Percentiles rank a stretch among this genome's conserved stretches.
Conservation (phyloP, 2,329 filamentous ascomycete species). For the Aspergillus texensis region DNA sequence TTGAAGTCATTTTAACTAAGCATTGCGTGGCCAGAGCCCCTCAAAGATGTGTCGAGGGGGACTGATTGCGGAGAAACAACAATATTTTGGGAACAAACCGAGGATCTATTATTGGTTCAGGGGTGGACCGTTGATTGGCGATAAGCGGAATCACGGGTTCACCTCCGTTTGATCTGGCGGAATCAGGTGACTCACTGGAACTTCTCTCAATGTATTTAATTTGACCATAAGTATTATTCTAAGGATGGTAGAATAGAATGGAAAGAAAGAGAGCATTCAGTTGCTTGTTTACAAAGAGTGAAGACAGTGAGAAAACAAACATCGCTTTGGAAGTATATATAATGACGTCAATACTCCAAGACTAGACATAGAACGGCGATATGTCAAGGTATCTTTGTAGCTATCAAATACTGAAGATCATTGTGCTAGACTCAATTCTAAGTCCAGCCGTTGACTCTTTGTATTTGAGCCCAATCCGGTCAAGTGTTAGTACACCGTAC, state of each 20-base stretch:
- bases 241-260: too few relatives aligned
- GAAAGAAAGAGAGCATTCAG: too few relatives aligned
- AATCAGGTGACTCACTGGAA: constrained; percentile 1
- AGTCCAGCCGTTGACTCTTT: not conserved
- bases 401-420: not conserved
- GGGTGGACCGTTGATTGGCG: constrained; percentile 16
- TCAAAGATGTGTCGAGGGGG: constrained; percentile 15
- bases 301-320: too few relatives aligned
- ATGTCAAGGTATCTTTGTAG: not conserved
- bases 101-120: constrained; percentile 21
- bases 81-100: not conserved
- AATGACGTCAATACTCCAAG: not conserved
- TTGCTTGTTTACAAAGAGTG: too few relatives aligned
- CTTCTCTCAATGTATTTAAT: too few relatives aligned
- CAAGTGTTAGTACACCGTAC: not conserved
- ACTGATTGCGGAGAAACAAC: constrained; percentile 11
- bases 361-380: not conserved
- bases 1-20: constrained; percentile 46
- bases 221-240: too few relatives aligned
- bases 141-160: constrained; percentile 1
- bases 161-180: not conserved
- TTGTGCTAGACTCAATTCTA: not conserved
- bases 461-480: not conserved
- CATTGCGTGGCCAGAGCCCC: constrained; percentile 29
- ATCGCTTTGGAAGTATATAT: not conserved